Evolutionary conservation across 2,329 filamentous ascomycete species (phyloP), one percentile per base, ranked within the genome.

Genomic region (Cyanodermella asteris): DNA sequence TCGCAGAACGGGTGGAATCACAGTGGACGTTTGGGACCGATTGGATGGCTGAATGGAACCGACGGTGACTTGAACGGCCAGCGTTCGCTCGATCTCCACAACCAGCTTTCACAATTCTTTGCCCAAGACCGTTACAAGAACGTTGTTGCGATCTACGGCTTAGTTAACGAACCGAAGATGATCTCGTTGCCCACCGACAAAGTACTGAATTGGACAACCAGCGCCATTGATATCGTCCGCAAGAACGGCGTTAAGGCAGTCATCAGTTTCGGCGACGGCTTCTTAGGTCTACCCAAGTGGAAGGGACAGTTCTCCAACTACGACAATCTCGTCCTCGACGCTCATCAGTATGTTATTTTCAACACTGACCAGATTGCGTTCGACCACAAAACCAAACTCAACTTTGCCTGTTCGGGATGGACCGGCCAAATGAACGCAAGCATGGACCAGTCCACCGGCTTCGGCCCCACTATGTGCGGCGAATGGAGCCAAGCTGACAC

Each of bases 1-100:
- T 84, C 75, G 31, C 87, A 94, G 43, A 97, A 97, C 40, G 87
- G 87, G 2, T 94, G 84, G 84, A 93, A 93, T 39, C 87, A 97
- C 47, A 90, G 77, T 37, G 87, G 87, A 0, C 67, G 70, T 7
- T 72, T 75, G 44, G 84, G 87, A 1, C 32, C 50, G 1, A 84
- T 94, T 34, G 61, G 67, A 14, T 97, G 87, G 87, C 53, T 94
- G 19, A 87, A 87, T 38, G 87, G 87, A n/a, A 73, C 77, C 0
- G 59, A 91, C 40, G 84, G 87, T 7, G 56, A 61, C 2, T 46
- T 69, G 9, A 91, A 93, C 44, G 72, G 61, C 1, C 63, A 91
- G 38, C 68, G 84, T 18, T 77, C 78, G 2, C 63, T 93, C 11
- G 80, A 90, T 30, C 60, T 94, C 19, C 87, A 97, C 51, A 64